Conservation (phyloP, 1,284 basidiomycete genomes). For the Farysia itapuensis region DNA sequence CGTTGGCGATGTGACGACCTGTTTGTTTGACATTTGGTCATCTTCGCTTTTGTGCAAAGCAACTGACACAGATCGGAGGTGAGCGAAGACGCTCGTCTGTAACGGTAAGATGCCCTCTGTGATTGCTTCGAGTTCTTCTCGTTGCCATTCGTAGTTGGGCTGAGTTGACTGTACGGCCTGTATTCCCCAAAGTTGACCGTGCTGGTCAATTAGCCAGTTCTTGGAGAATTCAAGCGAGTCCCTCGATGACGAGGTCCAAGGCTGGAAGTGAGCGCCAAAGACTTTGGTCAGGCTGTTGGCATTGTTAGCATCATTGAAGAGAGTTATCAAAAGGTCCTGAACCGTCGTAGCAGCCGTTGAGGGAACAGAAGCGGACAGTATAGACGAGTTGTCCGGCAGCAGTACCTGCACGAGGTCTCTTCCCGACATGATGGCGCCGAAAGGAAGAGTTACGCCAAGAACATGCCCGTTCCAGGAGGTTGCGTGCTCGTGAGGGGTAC, state of each 20-base stretch:
- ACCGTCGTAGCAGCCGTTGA: conserved; percentile 17
- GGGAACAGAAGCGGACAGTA: conserved; percentile 37
- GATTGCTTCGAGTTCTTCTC: conserved; percentile 27
- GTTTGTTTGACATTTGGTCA: conserved; percentile 34
- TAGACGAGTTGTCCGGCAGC: conserved; percentile 36
- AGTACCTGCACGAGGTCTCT: conserved; percentile 43
- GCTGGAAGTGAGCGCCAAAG: conserved; percentile 38
- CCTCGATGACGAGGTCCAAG: conserved; percentile 24
- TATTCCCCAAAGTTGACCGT: conserved; percentile 39
- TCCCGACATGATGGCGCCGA: conserved; percentile 17
- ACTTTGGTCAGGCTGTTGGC: conserved; percentile 17
- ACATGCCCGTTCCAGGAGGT: too few species aligned
- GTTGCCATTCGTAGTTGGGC: conserved; percentile 42
- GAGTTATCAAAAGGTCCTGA: conserved; percentile 26
- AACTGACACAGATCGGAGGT: conserved; percentile 66
- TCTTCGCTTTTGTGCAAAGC: conserved; percentile 73
- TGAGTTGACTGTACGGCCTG: conserved; percentile 30
- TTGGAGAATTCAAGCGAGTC: conserved; percentile 29
- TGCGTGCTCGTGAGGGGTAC: too few species aligned
- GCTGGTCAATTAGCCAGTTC: conserved; percentile 39
- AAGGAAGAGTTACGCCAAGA: too few species aligned
- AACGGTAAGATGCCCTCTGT: conserved; percentile 32
- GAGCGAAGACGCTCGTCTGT: conserved; percentile 58
- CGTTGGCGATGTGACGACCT: conserved; percentile 63
- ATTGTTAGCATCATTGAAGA: conserved; percentile 39